Evolutionary conservation across 352 stramenopile genomes (phyloP), one percentile per base, ranked within the genome.

Genomic region (Phytophthora pisi): DNA sequence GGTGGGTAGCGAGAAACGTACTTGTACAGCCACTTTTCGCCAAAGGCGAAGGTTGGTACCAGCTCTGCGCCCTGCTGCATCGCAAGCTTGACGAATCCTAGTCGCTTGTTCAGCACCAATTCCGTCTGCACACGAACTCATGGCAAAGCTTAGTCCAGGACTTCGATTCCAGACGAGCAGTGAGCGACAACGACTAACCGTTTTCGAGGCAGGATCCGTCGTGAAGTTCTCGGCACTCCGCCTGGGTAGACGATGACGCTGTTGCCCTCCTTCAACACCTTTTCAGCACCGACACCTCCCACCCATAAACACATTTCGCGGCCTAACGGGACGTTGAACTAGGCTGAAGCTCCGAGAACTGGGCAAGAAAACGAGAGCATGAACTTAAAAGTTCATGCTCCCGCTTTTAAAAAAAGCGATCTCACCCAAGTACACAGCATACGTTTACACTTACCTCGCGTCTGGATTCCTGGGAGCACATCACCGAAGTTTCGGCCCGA

Each of bases 241-340:
- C 74, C 74, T n/a, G 74, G 74, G 59, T 82, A 82, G 10, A 82
- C 71, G 42, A 72, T 71, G 45, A 83, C 47, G 42, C 72, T 80
- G 18, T 72, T 66, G 2, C 64, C 68, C 13, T 64, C 43, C 24
- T 80, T 65, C 11, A 82, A 24, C 1, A 82, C 62, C 34, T 77
- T 75, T 9, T 78, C 58, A 6, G 64, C 75, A 11, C 80, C 75
- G 16, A 79, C 74, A 20, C 66, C 63, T 8, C 57, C 60, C 38
- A 82, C 77, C 76, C 78, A 87, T 2, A 88, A 46, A 34, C 78
- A 83, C 16, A 89, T 54, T 57, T 87, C 81, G 40, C 81, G 77
- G 1, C 64, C 76, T 4, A 87, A 62, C 9, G 81, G 78, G 3
- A 86, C 58, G 57, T 78, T 81, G 57, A 81, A 89, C 68, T 87